Percentiles rank a stretch among this genome's conserved stretches.
These are phyloP conservation scores for Dorcoceras hygrometricum DNA, from an alignment of 257 asterid genomes.

Conservation along the genomic window DNA sequence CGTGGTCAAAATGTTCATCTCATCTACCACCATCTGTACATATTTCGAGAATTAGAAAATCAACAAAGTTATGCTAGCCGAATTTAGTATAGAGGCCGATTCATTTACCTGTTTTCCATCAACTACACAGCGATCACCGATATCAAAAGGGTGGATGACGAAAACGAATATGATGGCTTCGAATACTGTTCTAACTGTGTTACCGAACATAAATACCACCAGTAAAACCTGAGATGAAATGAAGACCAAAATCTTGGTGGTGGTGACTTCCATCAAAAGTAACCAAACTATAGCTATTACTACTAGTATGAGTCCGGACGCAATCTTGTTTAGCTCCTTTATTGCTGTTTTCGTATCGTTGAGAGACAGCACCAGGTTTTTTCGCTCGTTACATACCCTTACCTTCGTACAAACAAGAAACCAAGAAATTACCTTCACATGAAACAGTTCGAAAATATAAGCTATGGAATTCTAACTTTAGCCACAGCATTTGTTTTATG, in stretches of 20 bases:
- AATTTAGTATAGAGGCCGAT: not conserved
- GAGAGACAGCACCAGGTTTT: conserved; percentile 51
- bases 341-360: conserved; percentile 59
- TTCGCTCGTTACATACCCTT: conserved; percentile 50
- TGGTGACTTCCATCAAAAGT: conserved; percentile 51
- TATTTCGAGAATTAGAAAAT: not conserved
- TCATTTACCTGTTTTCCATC: conserved; percentile 50
- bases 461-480: too few species aligned
- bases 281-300: conserved; percentile 49
- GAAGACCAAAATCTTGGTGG: conserved; percentile 45
- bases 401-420: conserved; percentile 27
- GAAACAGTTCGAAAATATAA: too few species aligned
- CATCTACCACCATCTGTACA: conserved; percentile 67
- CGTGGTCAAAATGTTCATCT: conserved; percentile 70
- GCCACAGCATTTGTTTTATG: too few species aligned
- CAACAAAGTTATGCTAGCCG: too few species aligned
- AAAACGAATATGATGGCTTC: conserved; percentile 57
- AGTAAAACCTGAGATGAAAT: conserved; percentile 54
- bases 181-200: conserved; percentile 39
- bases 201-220: conserved; percentile 51
- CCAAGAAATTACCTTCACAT: too few species aligned
- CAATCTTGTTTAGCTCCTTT: conserved; percentile 52
- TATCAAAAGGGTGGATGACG: conserved; percentile 58
- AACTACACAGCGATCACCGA: conserved; percentile 63
- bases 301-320: conserved; percentile 39